phyloP scores from a whole-genome alignment of 306 rosid genomes.

The Medicago arabica region DNA sequence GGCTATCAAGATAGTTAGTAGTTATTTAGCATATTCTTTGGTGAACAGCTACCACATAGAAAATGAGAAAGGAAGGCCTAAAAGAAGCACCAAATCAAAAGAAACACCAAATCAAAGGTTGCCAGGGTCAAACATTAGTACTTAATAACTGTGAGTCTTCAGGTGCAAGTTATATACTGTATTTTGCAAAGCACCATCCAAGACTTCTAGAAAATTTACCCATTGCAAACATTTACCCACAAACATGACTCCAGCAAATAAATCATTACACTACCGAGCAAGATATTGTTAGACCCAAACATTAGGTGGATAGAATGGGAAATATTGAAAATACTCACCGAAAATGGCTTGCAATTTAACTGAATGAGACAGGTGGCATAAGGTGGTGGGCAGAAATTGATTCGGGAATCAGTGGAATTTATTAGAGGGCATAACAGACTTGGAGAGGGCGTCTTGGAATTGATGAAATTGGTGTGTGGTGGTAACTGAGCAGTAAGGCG shows the following conservation, averaged over 20 bases:
- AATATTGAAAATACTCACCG: background rate
- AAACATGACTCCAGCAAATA: constrained; percentile 20
- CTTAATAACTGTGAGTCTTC: constrained; percentile 9
- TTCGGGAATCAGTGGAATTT: background rate
- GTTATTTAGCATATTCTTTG: constrained; percentile 11
- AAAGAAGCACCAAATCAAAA: constrained; percentile 18
- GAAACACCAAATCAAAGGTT: constrained; percentile 26
- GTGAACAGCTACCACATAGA: constrained; percentile 8
- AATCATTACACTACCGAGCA: constrained; percentile 11
- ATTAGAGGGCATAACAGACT: background rate
- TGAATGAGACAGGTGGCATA: background rate
- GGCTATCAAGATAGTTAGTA: constrained; percentile 4
- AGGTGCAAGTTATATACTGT: constrained; percentile 5
- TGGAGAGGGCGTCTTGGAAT: background rate
- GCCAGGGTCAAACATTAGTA: background rate
- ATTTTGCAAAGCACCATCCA: constrained; percentile 26
- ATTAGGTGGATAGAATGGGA: background rate
- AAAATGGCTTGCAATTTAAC: background rate
- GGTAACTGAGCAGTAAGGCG: background rate
- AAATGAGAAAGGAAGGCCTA: constrained; percentile 24
- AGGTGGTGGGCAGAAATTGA: background rate
- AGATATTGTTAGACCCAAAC: background rate
- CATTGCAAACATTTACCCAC: constrained; percentile 27
- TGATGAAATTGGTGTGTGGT: background rate
- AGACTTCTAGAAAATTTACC: constrained; percentile 5